These are phyloP conservation scores for Pharus latifolius DNA, from an alignment of 176 grass and related monocot species.

Conservation along the genomic window DNA sequence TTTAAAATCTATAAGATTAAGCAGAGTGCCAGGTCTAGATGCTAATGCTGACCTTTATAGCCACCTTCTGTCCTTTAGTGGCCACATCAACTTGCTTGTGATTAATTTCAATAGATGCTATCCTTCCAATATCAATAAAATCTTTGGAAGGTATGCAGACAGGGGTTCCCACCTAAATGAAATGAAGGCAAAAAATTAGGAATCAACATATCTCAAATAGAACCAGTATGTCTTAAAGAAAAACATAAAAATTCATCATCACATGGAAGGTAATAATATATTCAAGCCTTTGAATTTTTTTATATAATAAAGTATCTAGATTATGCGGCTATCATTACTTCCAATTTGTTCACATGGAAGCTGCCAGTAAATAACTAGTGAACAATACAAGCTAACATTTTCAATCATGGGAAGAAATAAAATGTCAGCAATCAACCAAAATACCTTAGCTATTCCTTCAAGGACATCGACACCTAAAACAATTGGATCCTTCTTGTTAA, in stretches of 20 bases:
- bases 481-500: slow-evolving; percentile 92
- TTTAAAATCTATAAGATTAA: neutral
- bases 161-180: slow-evolving; percentile 66
- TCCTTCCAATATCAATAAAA: slow-evolving; percentile 80
- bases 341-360: neutral
- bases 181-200: neutral
- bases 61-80: slow-evolving; percentile 87
- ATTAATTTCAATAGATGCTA: slow-evolving; percentile 83
- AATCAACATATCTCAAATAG: neutral
- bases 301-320: neutral
- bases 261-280: neutral
- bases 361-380: neutral
- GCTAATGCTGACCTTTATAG: slow-evolving; percentile 52
- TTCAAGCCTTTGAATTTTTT: neutral
- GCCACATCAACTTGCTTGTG: slow-evolving; percentile 80
- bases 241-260: neutral
- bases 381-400: neutral
- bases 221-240: neutral
- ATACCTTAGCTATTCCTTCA: slow-evolving; percentile 82
- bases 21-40: neutral
- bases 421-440: neutral
- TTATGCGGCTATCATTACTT: neutral
- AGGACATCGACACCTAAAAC: slow-evolving; percentile 91
- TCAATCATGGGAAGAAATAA: neutral
- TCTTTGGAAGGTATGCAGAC: slow-evolving; percentile 67